Conservation (phyloP, 148 eudicot genomes). For the Vaccinium macrocarpon region DNA sequence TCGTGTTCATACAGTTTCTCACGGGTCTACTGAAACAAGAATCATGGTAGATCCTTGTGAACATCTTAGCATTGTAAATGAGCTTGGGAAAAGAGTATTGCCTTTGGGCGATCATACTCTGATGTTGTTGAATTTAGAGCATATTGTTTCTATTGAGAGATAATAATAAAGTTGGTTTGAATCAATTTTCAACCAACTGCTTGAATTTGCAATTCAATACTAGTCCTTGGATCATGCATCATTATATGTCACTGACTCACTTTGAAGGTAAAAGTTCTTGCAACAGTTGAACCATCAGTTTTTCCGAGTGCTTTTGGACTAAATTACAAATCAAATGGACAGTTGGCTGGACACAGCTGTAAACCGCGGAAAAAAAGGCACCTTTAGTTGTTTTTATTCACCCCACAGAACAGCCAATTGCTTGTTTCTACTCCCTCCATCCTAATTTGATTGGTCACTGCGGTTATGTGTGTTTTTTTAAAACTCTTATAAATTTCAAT, state of each 20-base stretch:
- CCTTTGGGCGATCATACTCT: constrained; percentile 66
- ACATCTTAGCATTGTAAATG: constrained; percentile 69
- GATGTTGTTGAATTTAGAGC: constrained; percentile 51
- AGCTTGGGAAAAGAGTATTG: constrained; percentile 67
- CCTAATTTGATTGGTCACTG: too few relatives aligned
- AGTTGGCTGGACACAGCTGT: too few relatives aligned
- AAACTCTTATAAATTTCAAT: too few relatives aligned
- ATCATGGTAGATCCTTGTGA: constrained; percentile 67
- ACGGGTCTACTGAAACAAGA: constrained; percentile 33
- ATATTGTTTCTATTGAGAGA: constrained; percentile 38
- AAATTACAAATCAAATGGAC: too few relatives aligned
- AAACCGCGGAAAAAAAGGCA: too few relatives aligned
- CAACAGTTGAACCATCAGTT: too few relatives aligned
- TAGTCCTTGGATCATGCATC: not conserved
- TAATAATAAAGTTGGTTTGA: constrained; percentile 25
- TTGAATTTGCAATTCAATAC: not conserved
- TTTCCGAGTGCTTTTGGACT: too few relatives aligned
- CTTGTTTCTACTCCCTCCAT: too few relatives aligned
- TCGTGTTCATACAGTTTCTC: constrained; percentile 47
- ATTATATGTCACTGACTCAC: not conserved
- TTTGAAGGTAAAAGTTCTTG: not conserved
- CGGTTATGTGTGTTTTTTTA: too few relatives aligned
- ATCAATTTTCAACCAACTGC: not conserved
- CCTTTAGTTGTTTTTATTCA: too few relatives aligned
- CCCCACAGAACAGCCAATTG: too few relatives aligned